phyloP scores from a whole-genome alignment of 1,284 basidiomycete genomes.

The Pholiota adiposa region DNA sequence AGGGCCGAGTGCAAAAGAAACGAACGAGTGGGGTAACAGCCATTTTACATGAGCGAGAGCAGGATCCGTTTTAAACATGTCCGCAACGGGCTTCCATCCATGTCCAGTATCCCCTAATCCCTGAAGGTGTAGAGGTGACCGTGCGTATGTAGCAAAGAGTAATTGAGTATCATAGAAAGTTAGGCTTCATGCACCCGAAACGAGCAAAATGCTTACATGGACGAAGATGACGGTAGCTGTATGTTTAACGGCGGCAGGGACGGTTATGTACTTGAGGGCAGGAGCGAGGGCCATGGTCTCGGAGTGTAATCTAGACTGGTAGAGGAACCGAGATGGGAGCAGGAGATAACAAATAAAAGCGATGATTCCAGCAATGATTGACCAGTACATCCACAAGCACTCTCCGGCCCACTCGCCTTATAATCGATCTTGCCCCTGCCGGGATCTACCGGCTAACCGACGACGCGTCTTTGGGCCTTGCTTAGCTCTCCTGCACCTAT shows the following conservation, averaged over 20 bases:
- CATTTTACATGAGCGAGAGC: slow-evolving; percentile 79
- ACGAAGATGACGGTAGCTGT: slow-evolving; percentile 89
- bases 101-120: slow-evolving; percentile 77
- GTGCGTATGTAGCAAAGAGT: neutral
- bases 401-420: slow-evolving; percentile 29
- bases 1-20: slow-evolving; percentile 18
- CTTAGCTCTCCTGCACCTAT: slow-evolving; percentile 2
- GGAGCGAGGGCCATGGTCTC: slow-evolving; percentile 23
- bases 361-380: slow-evolving; percentile 26
- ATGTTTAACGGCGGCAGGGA: slow-evolving; percentile 65
- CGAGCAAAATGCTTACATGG: slow-evolving; percentile 62
- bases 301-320: neutral
- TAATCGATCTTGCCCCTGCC: slow-evolving; percentile 41
- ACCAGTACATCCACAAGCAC: slow-evolving; percentile 24
- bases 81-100: slow-evolving; percentile 81
- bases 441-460: slow-evolving; percentile 42
- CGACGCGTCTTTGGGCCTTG: slow-evolving; percentile 4
- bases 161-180: slow-evolving; percentile 7
- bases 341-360: slow-evolving; percentile 25
- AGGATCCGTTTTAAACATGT: slow-evolving; percentile 54
- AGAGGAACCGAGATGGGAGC: slow-evolving; percentile 8
- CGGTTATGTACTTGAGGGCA: slow-evolving; percentile 24
- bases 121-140: slow-evolving; percentile 36
- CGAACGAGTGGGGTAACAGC: slow-evolving; percentile 79
- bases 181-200: slow-evolving; percentile 2